Evolutionary conservation across 2,329 filamentous ascomycete genomes (phyloP).

Genomic region (Chaetomium sp.): DNA sequence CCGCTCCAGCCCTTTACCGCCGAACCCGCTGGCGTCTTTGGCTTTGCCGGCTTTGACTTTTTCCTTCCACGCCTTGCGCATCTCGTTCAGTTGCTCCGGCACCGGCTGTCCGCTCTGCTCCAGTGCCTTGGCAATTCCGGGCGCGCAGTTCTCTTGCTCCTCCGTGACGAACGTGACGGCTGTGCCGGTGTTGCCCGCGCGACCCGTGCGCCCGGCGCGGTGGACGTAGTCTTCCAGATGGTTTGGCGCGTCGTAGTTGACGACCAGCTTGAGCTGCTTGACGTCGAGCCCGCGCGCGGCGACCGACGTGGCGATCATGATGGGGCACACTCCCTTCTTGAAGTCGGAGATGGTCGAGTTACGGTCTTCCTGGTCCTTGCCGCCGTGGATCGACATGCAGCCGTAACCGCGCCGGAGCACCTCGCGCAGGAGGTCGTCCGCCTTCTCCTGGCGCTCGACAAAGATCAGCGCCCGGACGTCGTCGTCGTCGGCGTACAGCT

Average conservation of each 20-base stretch:
- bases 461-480: constrained; percentile 87
- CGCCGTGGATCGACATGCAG: constrained; percentile 89
- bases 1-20: constrained; percentile 86
- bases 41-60: constrained; percentile 91
- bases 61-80: constrained; percentile 69
- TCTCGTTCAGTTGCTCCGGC: constrained; percentile 60
- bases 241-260: constrained; percentile 92
- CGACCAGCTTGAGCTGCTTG: constrained; percentile 88
- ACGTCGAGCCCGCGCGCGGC: constrained; percentile 93
- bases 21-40: constrained; percentile 84
- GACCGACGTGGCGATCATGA: constrained; percentile 91
- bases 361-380: constrained; percentile 87
- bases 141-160: constrained; percentile 83
- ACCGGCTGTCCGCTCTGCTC: constrained; percentile 83
- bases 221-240: constrained; percentile 97
- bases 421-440: constrained; percentile 71
- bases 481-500: constrained; percentile 79
- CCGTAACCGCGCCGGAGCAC: constrained; percentile 79
- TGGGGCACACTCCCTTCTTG: constrained; percentile 82
- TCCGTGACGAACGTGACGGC: constrained; percentile 91
- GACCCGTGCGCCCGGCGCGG: constrained; percentile 84
- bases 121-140: constrained; percentile 85
- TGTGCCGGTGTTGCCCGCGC: constrained; percentile 89
- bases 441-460: constrained; percentile 85
- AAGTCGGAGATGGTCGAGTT: constrained; percentile 91